These are phyloP conservation scores for Paraconiothyrium sp. DNA, from an alignment of 2,329 filamentous ascomycete species.

Conservation along the genomic window DNA sequence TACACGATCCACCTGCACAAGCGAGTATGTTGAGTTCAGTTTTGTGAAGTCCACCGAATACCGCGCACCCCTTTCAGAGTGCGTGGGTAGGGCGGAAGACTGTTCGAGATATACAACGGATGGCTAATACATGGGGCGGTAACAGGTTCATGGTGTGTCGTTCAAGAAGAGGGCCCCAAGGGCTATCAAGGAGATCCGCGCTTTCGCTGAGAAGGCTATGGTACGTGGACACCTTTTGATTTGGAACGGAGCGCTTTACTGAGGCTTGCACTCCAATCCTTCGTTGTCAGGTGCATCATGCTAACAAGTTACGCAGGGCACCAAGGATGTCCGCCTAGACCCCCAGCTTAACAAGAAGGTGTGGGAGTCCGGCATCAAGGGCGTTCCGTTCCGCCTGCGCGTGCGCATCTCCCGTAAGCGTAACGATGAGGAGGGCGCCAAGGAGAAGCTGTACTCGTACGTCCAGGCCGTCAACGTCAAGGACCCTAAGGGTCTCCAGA, in stretches of 20 bases:
- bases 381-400: conserved; percentile 95
- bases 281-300: not conserved
- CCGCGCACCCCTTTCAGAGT: conserved; percentile 45
- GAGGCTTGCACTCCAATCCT: not conserved
- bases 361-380: conserved; percentile 99
- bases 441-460: conserved; percentile 99
- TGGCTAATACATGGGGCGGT: conserved; percentile 56
- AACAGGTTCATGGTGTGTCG: conserved; percentile 90
- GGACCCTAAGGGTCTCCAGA: conserved; percentile 97
- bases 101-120: conserved; percentile 51
- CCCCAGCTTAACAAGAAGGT: conserved; percentile 99
- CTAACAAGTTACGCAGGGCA: conserved; percentile 71
- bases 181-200: conserved; percentile 99
- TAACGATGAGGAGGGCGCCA: conserved; percentile 99
- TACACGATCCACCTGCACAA: conserved; percentile 99
- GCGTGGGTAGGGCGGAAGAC: conserved; percentile 70
- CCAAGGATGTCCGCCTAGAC: conserved; percentile 95
- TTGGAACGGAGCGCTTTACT: not conserved
- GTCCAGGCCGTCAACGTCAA: conserved; percentile 99
- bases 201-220: conserved; percentile 93
- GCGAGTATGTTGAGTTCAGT: conserved; percentile 83
- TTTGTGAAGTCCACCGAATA: conserved; percentile 75
- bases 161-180: conserved; percentile 99
- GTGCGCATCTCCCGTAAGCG: conserved; percentile 99
- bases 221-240: conserved; percentile 66